These are phyloP conservation scores for Gaeumannomyces sp. DNA, from an alignment of 2,329 filamentous ascomycete species.

Conservation along the genomic window DNA sequence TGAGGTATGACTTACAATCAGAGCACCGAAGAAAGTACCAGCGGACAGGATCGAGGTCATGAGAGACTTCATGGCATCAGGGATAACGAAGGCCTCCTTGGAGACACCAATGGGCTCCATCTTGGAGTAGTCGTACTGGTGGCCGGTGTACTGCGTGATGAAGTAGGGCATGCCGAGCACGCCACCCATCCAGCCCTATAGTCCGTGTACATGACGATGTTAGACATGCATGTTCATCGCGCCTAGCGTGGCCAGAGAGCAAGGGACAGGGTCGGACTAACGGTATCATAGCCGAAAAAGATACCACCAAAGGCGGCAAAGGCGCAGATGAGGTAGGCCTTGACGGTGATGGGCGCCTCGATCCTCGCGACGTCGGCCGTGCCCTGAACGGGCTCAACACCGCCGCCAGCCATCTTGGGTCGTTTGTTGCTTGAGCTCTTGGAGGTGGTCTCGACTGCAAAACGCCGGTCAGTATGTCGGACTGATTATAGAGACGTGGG, in stretches of 20 bases:
- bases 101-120: not conserved
- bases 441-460: not conserved
- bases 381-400: constrained; percentile 11
- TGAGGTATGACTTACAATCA: constrained; percentile 37
- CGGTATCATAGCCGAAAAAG: constrained; percentile 72
- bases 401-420: constrained; percentile 11
- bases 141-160: constrained; percentile 24
- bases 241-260: no score
- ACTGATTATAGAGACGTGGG: not conserved
- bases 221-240: not conserved
- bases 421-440: not conserved
- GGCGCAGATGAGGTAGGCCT: constrained; percentile 63
- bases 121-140: constrained; percentile 2
- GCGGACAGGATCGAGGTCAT: constrained; percentile 73
- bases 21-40: constrained; percentile 71
- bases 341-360: constrained; percentile 63
- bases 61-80: constrained; percentile 37
- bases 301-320: constrained; percentile 68
- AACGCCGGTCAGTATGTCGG: not conserved
- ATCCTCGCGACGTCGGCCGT: constrained; percentile 51
- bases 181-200: constrained; percentile 62
- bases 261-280: not conserved
- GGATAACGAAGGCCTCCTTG: not conserved
- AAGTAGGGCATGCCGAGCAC: constrained; percentile 49
- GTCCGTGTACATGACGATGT: not conserved